Evolutionary conservation across 2,329 filamentous ascomycete species (phyloP).

Genomic region (Leptographium galeiforme): DNA sequence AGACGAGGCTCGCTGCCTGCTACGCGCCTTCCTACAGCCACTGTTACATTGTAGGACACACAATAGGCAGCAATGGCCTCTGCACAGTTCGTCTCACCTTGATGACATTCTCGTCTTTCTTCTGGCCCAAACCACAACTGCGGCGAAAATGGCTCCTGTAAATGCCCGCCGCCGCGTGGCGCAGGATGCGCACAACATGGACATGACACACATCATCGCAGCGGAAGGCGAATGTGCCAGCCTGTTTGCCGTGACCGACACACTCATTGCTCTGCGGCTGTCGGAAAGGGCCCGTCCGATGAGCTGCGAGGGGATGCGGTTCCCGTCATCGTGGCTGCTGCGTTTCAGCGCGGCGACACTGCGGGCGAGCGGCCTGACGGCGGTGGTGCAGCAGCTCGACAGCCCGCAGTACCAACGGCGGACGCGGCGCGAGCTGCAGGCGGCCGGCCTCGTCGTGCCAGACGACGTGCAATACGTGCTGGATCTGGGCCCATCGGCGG

Average conservation of each 20-base stretch:
- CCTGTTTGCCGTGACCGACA: conserved; percentile 7
- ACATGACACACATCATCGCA: conserved; percentile 7
- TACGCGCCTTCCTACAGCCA: no score
- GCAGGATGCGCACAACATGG: not conserved
- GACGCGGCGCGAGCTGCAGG: not conserved
- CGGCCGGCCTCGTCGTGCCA: not conserved
- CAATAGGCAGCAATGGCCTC: no score
- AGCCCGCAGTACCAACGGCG: conserved; percentile 7
- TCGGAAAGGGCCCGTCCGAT: not conserved
- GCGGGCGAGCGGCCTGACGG: conserved; percentile 7
- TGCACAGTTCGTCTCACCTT: no score
- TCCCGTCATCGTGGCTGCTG: conserved; percentile 7
- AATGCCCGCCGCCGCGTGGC: not conserved
- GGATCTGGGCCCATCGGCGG: conserved; percentile 11
- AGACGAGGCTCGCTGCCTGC: no score
- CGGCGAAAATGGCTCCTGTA: not conserved
- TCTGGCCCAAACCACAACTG: no score
- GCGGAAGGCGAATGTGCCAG: conserved; percentile 9
- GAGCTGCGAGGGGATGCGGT: conserved; percentile 6
- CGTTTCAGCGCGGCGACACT: conserved; percentile 8
- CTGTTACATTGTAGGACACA: no score
- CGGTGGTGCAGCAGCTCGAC: conserved; percentile 8
- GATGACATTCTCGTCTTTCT: no score
- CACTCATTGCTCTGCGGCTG: conserved; percentile 8
- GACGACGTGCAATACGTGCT: conserved; percentile 14